Evolutionary conservation across 2,329 filamentous ascomycete species (phyloP).

Genomic region (Fusarium burgessii): DNA sequence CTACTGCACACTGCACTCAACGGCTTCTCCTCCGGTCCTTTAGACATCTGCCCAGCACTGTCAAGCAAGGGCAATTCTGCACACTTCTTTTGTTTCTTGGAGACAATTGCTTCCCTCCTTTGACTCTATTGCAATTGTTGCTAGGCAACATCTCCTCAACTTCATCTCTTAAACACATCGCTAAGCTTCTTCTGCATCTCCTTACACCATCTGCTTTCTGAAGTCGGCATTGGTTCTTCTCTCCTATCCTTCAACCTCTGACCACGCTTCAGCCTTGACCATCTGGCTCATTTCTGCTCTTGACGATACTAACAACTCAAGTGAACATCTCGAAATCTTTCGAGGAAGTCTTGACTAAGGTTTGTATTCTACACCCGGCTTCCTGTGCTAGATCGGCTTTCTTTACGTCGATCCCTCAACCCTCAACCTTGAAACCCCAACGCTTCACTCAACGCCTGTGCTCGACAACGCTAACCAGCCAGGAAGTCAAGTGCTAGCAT

Average conservation of each 20-base stretch:
- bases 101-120: not conserved
- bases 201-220: not conserved
- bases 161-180: not conserved
- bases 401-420: not conserved
- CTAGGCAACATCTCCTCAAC: not conserved
- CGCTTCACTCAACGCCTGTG: not conserved
- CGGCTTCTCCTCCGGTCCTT: constrained; percentile 1
- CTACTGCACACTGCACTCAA: not conserved
- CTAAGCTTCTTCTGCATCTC: not conserved
- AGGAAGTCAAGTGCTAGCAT: not conserved
- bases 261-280: not conserved
- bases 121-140: not conserved
- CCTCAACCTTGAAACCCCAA: not conserved
- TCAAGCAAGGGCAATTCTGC: not conserved
- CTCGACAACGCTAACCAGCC: not conserved
- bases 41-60: constrained; percentile 8
- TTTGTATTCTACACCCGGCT: not conserved
- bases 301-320: not conserved
- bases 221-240: not conserved
- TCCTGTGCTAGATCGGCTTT: not conserved
- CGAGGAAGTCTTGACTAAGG: not conserved
- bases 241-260: not conserved
- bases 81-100: not conserved
- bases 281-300: not conserved
- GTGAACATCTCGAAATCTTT: not conserved